Base-by-base conservation (phyloP, 768 basidiomycete genomes). In the Suillus weaverae region DNA sequence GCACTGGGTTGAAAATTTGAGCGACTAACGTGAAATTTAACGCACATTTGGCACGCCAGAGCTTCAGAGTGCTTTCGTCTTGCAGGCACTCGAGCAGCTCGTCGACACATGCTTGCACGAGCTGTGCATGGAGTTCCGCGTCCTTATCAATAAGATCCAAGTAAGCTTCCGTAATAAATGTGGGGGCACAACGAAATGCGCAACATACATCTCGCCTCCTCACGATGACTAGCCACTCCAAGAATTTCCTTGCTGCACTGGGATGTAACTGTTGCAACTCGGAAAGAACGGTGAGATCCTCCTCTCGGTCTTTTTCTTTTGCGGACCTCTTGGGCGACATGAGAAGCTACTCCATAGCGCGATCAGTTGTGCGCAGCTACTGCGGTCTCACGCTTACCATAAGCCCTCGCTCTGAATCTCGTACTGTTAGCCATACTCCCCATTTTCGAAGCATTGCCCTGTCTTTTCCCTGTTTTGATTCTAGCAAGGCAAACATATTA, bases 171-270 rank as follows among this genome's bases (percentile, higher is more conserved):
- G 36, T 36, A 7, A 56, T n/a, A 14, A 59, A 56, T 20, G 3
- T 5, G 10, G n/a, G 51, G 61, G 22, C n/a, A 35, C 33, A 44
- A 62, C 1, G 41, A 33, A 55, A 22, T 4, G 14, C 9, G 13
- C 33, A 36, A 74, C 84, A 14, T 69, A 90, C 90, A 48, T 79
- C 78, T 70, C 84, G 88, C 55, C 87, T 84, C 67, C 86, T 86
- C 62, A 85, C 84, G 30, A 97, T 76, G 3, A 96, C 87, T 1
- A 96, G 78, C 74, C 94, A 87, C 71, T 97, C 95, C 4, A 97
- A 79, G 72, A 88, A 96, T 67, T 85, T 84, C 41, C 83, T 80
- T 2, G 86, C 93, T 22, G 89, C 90, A n/a, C 11, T 30, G 26
- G 60, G 32, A 26, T 61, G 51, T 46, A 60, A 26, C 9, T 33